Evolutionary conservation across 805 yeast genomes (phyloP).

Genomic region (Cyberlindnera maclurae): DNA sequence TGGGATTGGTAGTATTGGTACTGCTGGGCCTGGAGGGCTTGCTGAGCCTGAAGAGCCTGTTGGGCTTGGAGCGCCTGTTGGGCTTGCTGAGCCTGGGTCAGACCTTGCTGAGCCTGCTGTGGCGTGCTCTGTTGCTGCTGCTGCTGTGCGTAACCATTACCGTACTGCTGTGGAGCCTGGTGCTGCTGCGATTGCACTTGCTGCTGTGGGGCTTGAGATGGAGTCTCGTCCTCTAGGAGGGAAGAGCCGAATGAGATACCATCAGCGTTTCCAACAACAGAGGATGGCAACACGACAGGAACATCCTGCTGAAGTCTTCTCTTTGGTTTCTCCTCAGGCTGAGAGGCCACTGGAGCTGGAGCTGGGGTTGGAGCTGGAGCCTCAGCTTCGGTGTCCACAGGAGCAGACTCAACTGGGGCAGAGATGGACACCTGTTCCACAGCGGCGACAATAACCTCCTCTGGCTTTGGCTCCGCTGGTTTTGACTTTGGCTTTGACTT

Average conservation of each 20-base stretch:
- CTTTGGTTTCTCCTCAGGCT: slow-evolving; percentile 20
- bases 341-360: slow-evolving; percentile 9
- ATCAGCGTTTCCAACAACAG: slow-evolving; percentile 33
- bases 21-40: slow-evolving; percentile 5
- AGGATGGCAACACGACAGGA: slow-evolving; percentile 47
- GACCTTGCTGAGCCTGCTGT: slow-evolving; percentile 10
- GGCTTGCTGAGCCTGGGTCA: slow-evolving; percentile 11
- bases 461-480: slow-evolving; percentile 26
- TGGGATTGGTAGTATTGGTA: slow-evolving; percentile 5
- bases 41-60: slow-evolving; percentile 5
- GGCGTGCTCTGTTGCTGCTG: slow-evolving; percentile 9
- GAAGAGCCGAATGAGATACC: slow-evolving; percentile 63
- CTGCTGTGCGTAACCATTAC: slow-evolving; percentile 10
- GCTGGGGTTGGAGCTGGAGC: slow-evolving; percentile 16
- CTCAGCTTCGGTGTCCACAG: slow-evolving; percentile 4
- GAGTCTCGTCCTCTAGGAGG: slow-evolving; percentile 31
- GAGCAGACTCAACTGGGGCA: slow-evolving; percentile 5
- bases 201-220: slow-evolving; percentile 19
- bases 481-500: slow-evolving; percentile 18
- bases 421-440: slow-evolving; percentile 16
- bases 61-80: slow-evolving; percentile 21
- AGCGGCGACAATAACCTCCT: slow-evolving; percentile 8
- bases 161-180: slow-evolving; percentile 12
- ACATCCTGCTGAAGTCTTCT: slow-evolving; percentile 35
- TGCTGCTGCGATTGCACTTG: slow-evolving; percentile 16